Evolutionary conservation across 345 rosid species (phyloP), one percentile per base, ranked within the genome.

Genomic region (Eucalyptus dawsonii): DNA sequence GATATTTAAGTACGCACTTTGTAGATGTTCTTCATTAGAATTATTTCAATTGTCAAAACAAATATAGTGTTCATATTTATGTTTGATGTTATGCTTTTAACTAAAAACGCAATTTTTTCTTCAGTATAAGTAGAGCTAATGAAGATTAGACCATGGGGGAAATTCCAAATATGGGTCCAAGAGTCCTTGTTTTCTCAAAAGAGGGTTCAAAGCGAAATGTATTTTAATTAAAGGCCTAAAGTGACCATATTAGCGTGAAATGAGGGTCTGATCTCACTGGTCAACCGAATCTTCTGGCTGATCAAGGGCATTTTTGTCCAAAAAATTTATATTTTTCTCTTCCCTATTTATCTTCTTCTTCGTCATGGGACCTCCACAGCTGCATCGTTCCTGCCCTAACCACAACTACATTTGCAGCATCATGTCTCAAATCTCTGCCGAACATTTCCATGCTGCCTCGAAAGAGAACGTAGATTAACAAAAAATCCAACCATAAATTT

Each of bases 241-340:
- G 6, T 56, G 29, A 24, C 1, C 29, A 56, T 56, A 24, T 56
- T 24, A 24, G 13, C 4, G 3, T 56, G 0, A 56, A 22, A 56
- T 22, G 0, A 9, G 13, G 13, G 27, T 56, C 6, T 5, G 1
- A 56, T 24, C 62, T 56, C 29, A 1, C 29, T 0, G 5, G 27
- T 54, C 6, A 2, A 4, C 60, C 0, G 4, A 54, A 54, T 22
- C 27, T 22, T 56, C 13, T 22, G 6, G 27, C 27, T 0, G 6
- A 53, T 24, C 62, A 22, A 56, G 0, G 62, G 6, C 29, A 56
- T 24, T 9, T 56, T 21, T 9, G 29, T 56, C 5, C 27, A 22
- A 56, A 8, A 21, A 9, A 2, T 0, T 56, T 56, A 56, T 56
- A 56, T 56, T 9, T 56, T 56, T 56, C 5, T 56, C 62, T 56